Percentiles rank a stretch among this genome's conserved stretches.
These are phyloP conservation scores for Diaporthe sp. DNA, from an alignment of 2,329 filamentous ascomycete genomes.

Conservation along the genomic window DNA sequence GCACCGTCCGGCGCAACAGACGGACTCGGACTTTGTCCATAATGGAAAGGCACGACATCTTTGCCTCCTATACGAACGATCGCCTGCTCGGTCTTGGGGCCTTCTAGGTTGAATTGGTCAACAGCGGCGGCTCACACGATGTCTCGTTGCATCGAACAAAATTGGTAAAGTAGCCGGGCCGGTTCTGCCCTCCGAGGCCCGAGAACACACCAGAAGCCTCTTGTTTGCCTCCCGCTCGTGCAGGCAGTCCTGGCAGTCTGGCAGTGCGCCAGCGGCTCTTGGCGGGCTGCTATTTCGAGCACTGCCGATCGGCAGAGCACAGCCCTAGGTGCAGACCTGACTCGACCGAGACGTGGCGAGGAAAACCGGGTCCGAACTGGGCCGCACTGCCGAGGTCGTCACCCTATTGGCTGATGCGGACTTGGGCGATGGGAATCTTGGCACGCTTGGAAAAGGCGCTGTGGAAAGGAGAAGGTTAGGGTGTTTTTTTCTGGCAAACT, in stretches of 20 bases:
- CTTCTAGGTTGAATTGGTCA: not conserved
- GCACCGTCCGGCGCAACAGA: not conserved
- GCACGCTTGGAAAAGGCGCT: not conserved
- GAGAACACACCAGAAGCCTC: conserved; percentile 19
- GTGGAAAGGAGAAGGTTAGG: not conserved
- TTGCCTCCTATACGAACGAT: not conserved
- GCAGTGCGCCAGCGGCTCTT: conserved; percentile 1
- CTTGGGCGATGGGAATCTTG: not conserved
- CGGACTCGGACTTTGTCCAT: not conserved
- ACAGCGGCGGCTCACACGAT: not conserved
- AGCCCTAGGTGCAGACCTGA: conserved; percentile 21
- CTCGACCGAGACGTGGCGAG: conserved; percentile 26
- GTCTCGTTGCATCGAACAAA: not conserved
- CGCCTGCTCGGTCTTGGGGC: not conserved
- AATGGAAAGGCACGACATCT: not conserved
- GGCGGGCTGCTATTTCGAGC: conserved; percentile 17
- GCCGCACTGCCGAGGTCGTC: not conserved
- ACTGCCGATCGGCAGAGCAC: not conserved
- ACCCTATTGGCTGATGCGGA: not conserved
- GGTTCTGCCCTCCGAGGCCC: not conserved
- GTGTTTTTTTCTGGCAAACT: too few relatives aligned
- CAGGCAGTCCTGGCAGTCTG: too few relatives aligned
- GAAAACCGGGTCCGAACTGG: conserved; percentile 22
- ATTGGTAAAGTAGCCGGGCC: not conserved
- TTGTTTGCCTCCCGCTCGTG: not conserved